These are phyloP conservation scores for Terfezia claveryi DNA, from an alignment of 495 filamentous ascomycete species.

Conservation along the genomic window DNA sequence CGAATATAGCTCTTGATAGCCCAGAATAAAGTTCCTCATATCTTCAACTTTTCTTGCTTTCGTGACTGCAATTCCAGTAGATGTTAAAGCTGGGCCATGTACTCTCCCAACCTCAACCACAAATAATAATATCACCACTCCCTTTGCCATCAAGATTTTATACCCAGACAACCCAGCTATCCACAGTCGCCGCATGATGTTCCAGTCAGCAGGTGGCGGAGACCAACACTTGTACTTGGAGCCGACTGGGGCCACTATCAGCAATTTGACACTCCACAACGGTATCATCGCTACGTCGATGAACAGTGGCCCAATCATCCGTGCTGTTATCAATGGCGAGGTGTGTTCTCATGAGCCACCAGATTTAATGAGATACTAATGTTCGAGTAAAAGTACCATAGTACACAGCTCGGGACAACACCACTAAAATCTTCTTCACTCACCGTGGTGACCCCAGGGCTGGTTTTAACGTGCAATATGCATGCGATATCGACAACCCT, in stretches of 20 bases:
- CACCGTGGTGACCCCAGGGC: constrained; percentile 27
- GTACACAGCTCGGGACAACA: constrained; percentile 31
- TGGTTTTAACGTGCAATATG: constrained; percentile 22
- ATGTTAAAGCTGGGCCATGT: no score
- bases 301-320: constrained; percentile 24
- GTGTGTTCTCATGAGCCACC: constrained; percentile 9
- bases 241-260: constrained; percentile 26
- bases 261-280: constrained; percentile 26
- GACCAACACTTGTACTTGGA: constrained; percentile 30
- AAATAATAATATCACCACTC: neutral
- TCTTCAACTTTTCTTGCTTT: no score
- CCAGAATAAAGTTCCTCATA: no score
- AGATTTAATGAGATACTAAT: no score
- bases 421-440: constrained; percentile 35
- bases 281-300: constrained; percentile 23
- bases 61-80: no score
- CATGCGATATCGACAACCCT: constrained; percentile 20
- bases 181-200: constrained; percentile 30
- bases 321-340: constrained; percentile 52
- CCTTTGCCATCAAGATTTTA: constrained; percentile 29
- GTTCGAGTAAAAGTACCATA: constrained; percentile 1
- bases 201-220: constrained; percentile 27
- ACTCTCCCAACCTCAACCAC: no score
- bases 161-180: constrained; percentile 27
- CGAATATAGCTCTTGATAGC: no score